These are phyloP conservation scores for Dothideomycetes sp. DNA, from an alignment of 2,329 filamentous ascomycete genomes.

Conservation along the genomic window DNA sequence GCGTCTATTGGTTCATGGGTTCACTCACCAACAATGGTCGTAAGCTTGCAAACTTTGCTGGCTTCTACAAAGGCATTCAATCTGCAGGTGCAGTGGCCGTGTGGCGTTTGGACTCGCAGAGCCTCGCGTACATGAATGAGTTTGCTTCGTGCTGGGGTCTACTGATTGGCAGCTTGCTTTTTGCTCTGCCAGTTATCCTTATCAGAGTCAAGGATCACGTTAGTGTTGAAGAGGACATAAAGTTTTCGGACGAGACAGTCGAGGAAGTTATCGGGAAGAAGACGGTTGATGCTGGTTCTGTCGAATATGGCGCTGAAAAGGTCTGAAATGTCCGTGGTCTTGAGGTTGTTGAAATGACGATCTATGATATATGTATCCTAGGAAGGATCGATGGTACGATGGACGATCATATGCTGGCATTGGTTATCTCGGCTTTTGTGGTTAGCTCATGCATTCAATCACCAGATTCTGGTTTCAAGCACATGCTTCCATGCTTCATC, in stretches of 20 bases:
- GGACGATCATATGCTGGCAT: too few species aligned
- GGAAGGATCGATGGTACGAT: too few species aligned
- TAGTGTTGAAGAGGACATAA: conserved; percentile 70
- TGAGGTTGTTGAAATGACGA: too few species aligned
- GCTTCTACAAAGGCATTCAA: conserved; percentile 84
- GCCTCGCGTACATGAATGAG: conserved; percentile 58
- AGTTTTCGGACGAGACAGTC: conserved; percentile 74
- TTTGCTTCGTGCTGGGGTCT: conserved; percentile 72
- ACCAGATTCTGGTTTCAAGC: too few species aligned
- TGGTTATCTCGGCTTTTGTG: too few species aligned
- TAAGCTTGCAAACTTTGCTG: conserved; percentile 84
- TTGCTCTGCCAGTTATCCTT: conserved; percentile 72
- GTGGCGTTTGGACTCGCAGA: conserved; percentile 57
- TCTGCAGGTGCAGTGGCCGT: conserved; percentile 75
- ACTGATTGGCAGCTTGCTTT: conserved; percentile 60
- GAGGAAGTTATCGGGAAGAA: conserved; percentile 57
- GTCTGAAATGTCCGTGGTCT: too few species aligned
- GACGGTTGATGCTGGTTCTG: conserved; percentile 13
- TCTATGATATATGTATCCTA: too few species aligned
- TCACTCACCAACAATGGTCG: conserved; percentile 85
- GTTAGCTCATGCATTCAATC: too few species aligned
- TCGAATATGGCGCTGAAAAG: conserved; percentile 16
- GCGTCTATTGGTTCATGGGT: conserved; percentile 93
- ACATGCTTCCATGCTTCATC: too few species aligned
- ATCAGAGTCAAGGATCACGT: conserved; percentile 74